These are phyloP conservation scores for Solanum pennellii DNA, from an alignment of 257 asterid genomes.

Conservation along the genomic window DNA sequence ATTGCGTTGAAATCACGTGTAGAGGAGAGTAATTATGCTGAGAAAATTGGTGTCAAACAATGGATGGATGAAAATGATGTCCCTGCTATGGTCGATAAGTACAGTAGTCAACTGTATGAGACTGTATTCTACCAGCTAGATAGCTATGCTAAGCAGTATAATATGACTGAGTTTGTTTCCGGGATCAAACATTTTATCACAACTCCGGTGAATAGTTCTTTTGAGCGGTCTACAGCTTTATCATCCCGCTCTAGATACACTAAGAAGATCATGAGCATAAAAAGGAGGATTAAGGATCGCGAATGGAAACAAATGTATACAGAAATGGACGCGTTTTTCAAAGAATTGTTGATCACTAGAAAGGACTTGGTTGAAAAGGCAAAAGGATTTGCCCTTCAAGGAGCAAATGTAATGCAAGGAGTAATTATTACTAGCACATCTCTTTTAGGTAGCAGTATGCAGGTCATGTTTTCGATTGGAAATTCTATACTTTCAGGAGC, in stretches of 20 bases:
- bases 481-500: conserved; percentile 88
- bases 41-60: conserved; percentile 66
- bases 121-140: conserved; percentile 78
- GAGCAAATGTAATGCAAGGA: conserved; percentile 64
- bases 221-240: conserved; percentile 37
- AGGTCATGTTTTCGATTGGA: conserved; percentile 45
- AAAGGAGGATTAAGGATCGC: conserved; percentile 40
- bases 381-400: conserved; percentile 75
- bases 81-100: conserved; percentile 71
- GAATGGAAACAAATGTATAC: conserved; percentile 66
- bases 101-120: conserved; percentile 56
- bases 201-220: conserved; percentile 22
- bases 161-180: conserved; percentile 66
- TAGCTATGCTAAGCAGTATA: conserved; percentile 69
- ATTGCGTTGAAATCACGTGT: conserved; percentile 68
- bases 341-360: conserved; percentile 54
- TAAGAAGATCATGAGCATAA: conserved; percentile 46
- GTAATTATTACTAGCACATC: conserved; percentile 59
- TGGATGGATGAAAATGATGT: conserved; percentile 98
- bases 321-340: conserved; percentile 48
- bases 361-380: conserved; percentile 79
- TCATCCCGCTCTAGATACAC: conserved; percentile 54
- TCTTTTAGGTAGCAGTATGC: conserved; percentile 63
- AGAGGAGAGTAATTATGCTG: conserved; percentile 82
- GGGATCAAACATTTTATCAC: conserved; percentile 70